A percentile compares a stretch with the other conserved stretches of the same genome.
These are phyloP conservation scores for Penicillium turbatum DNA, from an alignment of 495 filamentous ascomycete species.

Conservation along the genomic window DNA sequence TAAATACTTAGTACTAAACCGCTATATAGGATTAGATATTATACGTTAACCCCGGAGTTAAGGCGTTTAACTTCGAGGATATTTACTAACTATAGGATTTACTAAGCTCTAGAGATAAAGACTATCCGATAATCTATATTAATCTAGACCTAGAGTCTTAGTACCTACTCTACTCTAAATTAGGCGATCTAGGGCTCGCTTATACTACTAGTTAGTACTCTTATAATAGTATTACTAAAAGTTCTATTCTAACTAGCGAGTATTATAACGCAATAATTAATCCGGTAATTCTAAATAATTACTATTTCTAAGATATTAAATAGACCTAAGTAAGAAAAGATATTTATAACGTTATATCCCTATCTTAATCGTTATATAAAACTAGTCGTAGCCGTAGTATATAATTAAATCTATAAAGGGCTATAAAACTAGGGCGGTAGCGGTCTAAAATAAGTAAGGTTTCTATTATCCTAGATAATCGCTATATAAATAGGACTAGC, in stretches of 20 bases:
- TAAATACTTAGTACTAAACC: not conserved
- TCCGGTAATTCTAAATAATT: not conserved
- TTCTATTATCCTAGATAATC: constrained; percentile 4
- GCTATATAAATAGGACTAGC: not conserved
- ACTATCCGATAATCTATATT: not conserved
- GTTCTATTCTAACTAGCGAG: not conserved
- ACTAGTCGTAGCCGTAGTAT: no score
- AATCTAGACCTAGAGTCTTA: not conserved
- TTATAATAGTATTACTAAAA: not conserved
- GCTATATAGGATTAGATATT: not conserved
- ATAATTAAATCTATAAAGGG: not conserved
- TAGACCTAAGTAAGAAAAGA: not conserved
- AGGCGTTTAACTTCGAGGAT: not conserved
- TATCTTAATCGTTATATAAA: not conserved
- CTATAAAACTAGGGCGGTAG: not conserved
- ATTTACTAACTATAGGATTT: not conserved
- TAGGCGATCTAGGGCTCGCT: not conserved
- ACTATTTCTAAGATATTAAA: not conserved
- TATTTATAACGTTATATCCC: not conserved
- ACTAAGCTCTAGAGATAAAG: not conserved
- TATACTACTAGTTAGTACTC: not conserved
- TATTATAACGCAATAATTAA: not conserved
- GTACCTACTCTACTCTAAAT: constrained; percentile 1
- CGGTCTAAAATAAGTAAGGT: constrained; percentile 1
- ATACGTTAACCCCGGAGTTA: not conserved